These are phyloP conservation scores for Xylaria sp. DNA, from an alignment of 495 filamentous ascomycete genomes.

Conservation along the genomic window DNA sequence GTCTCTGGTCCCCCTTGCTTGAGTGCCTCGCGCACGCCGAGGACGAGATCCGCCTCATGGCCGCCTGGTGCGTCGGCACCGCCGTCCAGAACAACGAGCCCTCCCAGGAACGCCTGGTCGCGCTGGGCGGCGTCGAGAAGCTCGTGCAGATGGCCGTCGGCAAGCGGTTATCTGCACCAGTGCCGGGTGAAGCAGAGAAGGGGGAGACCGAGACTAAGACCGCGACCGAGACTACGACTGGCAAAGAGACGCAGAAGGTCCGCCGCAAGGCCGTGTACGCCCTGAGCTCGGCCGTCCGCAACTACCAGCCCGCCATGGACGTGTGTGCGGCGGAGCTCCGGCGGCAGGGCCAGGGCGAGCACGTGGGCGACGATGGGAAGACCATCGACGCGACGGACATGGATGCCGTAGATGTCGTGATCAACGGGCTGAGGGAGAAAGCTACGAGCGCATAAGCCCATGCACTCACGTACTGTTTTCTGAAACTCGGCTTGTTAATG, in stretches of 20 bases:
- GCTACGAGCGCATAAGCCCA: constrained; percentile 42
- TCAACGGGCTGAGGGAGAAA: constrained; percentile 68
- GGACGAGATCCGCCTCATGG: constrained; percentile 74
- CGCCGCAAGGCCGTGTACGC: constrained; percentile 89
- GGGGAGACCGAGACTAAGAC: constrained; percentile 23
- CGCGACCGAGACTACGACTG: neutral
- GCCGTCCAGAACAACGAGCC: constrained; percentile 95
- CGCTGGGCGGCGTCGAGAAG: constrained; percentile 70
- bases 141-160: constrained; percentile 68
- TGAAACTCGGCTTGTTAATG: neutral
- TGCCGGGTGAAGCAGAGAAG: constrained; percentile 23
- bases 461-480: neutral
- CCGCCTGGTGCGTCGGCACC: constrained; percentile 91
- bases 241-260: constrained; percentile 61
- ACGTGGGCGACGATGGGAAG: constrained; percentile 41
- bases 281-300: constrained; percentile 80
- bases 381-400: constrained; percentile 77
- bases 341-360: constrained; percentile 53
- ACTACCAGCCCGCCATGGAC: constrained; percentile 81
- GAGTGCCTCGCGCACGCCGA: constrained; percentile 70
- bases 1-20: constrained; percentile 82
- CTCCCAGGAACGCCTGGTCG: constrained; percentile 78
- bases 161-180: constrained; percentile 41
- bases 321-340: constrained; percentile 66
- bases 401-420: constrained; percentile 79